phyloP scores from a whole-genome alignment of 2,329 filamentous ascomycete genomes.

The Colletotrichum eremochloae region DNA sequence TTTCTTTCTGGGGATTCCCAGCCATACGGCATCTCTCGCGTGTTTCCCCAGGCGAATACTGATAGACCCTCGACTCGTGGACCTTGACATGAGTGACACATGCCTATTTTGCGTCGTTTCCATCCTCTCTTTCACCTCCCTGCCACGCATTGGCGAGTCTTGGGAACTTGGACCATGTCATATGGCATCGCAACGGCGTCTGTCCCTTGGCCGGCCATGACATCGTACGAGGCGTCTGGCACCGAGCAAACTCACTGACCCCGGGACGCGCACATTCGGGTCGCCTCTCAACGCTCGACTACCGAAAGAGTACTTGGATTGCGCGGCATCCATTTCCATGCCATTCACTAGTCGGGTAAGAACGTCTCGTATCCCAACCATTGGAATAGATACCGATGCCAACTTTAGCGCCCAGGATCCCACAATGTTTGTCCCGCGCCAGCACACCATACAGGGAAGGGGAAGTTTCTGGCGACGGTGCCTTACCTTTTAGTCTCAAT shows the following conservation, averaged over 20 bases:
- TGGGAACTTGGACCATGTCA: constrained; percentile 18
- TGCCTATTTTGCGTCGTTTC: background rate
- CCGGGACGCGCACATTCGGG: constrained; percentile 10
- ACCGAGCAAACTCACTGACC: background rate
- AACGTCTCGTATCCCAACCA: background rate
- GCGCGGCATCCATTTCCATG: constrained; percentile 20
- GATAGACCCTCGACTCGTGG: constrained; percentile 8
- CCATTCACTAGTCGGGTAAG: background rate
- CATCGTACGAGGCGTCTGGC: constrained; percentile 18
- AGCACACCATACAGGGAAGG: constrained; percentile 11
- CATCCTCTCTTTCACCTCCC: constrained; percentile 1
- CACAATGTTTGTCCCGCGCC: constrained; percentile 17
- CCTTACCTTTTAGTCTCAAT: constrained; percentile 27
- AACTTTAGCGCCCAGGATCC: constrained; percentile 5
- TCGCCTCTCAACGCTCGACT: constrained; percentile 21
- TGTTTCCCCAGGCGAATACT: constrained; percentile 14
- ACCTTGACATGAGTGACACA: constrained; percentile 13
- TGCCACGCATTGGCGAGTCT: constrained; percentile 13
- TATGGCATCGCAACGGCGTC: background rate
- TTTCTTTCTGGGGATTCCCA: constrained; percentile 26
- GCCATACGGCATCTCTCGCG: constrained; percentile 20
- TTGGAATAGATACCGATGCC: constrained; percentile 5
- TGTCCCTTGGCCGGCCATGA: background rate
- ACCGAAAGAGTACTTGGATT: constrained; percentile 15
- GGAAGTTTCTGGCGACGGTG: constrained; percentile 31